Evolutionary conservation across 352 stramenopile genomes (phyloP).

Genomic region (Elongisporangium senticosum): DNA sequence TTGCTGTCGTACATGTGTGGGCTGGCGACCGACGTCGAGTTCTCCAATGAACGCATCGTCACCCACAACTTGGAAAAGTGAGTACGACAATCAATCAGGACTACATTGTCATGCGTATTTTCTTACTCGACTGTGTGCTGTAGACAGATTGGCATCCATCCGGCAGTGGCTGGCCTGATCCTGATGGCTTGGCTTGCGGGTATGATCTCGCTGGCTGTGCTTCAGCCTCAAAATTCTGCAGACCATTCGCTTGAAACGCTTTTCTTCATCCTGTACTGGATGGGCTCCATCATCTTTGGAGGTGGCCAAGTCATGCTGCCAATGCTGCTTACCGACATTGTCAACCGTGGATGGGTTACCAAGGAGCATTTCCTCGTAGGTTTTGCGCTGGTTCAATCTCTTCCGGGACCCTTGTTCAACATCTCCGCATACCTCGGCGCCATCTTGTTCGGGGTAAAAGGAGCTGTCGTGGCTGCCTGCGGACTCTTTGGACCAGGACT

Average conservation of each 20-base stretch:
- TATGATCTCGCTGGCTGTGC: conserved; percentile 52
- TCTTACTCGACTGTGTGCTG: neutral
- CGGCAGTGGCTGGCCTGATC: conserved; percentile 65
- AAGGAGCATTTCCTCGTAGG: conserved; percentile 92
- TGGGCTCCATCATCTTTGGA: conserved; percentile 94
- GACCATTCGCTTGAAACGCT: conserved; percentile 36
- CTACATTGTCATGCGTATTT: neutral
- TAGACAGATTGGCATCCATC: conserved; percentile 87
- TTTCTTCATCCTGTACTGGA: conserved; percentile 93
- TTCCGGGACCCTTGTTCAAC: conserved; percentile 94
- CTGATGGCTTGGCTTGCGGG: conserved; percentile 75
- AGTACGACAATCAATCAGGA: neutral
- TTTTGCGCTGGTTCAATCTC: conserved; percentile 89
- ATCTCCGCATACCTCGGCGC: conserved; percentile 91
- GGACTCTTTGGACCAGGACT: conserved; percentile 92
- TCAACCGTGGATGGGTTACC: conserved; percentile 84
- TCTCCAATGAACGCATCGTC: conserved; percentile 16
- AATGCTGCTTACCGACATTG: conserved; percentile 81
- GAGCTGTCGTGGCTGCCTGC: conserved; percentile 81
- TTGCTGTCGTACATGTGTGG: conserved; percentile 31
- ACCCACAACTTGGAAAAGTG: conserved; percentile 41
- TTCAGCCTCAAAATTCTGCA: conserved; percentile 32
- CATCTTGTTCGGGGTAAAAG: conserved; percentile 80
- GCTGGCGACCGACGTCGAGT: conserved; percentile 18
- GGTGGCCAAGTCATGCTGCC: conserved; percentile 92